Evolutionary conservation across 2,329 filamentous ascomycete genomes (phyloP).

Genomic region (Colletotrichum neosansevieriae): DNA sequence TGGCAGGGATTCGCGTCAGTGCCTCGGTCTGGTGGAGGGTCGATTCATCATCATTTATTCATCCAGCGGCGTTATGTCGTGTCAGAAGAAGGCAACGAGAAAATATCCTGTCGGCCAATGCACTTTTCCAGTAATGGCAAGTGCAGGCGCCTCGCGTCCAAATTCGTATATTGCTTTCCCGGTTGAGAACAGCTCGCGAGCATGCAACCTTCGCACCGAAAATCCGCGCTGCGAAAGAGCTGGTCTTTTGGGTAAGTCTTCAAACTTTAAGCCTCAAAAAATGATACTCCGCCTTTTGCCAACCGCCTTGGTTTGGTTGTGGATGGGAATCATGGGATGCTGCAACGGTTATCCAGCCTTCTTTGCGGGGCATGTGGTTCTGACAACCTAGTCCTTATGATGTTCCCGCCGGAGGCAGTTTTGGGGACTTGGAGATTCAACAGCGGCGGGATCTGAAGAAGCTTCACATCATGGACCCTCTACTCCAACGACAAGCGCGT

Average conservation of each 20-base stretch:
- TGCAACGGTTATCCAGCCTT: constrained; percentile 37
- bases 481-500: constrained; percentile 37
- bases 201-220: not conserved
- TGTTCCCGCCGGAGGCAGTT: constrained; percentile 30
- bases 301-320: constrained; percentile 15
- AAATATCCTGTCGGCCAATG: constrained; percentile 8
- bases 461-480: constrained; percentile 35
- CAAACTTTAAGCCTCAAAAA: not conserved
- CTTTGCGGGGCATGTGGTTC: constrained; percentile 40
- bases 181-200: not conserved
- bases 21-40: constrained; percentile 38
- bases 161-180: not conserved
- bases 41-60: constrained; percentile 37
- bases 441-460: constrained; percentile 37
- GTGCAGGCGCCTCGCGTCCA: constrained; percentile 21
- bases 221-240: no score
- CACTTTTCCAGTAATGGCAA: constrained; percentile 27
- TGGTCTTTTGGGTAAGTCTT: not conserved
- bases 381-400: constrained; percentile 30
- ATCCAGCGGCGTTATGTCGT: constrained; percentile 17
- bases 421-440: constrained; percentile 37
- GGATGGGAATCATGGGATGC: constrained; percentile 34
- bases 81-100: constrained; percentile 7
- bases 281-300: constrained; percentile 29
- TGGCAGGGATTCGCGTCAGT: constrained; percentile 36